Percentiles rank a stretch among this genome's conserved stretches.
These are phyloP conservation scores for Apiospora hydei DNA, from an alignment of 2,329 filamentous ascomycete species.

Conservation along the genomic window DNA sequence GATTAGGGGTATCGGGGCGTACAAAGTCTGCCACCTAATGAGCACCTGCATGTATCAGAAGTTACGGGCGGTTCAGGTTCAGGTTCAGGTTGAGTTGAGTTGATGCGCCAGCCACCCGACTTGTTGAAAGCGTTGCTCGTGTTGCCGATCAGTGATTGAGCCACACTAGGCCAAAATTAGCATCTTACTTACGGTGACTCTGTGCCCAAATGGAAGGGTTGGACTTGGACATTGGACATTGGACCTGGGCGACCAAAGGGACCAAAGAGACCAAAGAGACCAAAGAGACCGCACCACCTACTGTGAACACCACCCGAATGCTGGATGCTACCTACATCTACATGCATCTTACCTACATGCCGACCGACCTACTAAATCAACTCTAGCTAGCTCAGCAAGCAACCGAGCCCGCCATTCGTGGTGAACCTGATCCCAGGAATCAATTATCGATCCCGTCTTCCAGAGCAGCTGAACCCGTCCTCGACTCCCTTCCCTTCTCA, in stretches of 20 bases:
- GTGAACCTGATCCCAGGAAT: slow-evolving; percentile 18
- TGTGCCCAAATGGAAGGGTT: slow-evolving; percentile 10
- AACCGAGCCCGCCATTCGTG: neutral
- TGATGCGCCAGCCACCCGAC: slow-evolving; percentile 19
- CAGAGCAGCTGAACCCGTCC: slow-evolving; percentile 1
- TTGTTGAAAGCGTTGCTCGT: slow-evolving; percentile 10
- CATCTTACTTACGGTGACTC: slow-evolving; percentile 20
- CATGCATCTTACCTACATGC: neutral
- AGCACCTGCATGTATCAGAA: slow-evolving; percentile 11
- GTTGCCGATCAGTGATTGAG: slow-evolving; percentile 17
- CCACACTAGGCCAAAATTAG: slow-evolving; percentile 21
- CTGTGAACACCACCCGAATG: slow-evolving; percentile 11
- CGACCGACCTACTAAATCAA: slow-evolving; percentile 2
- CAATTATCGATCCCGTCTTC: slow-evolving; percentile 7
- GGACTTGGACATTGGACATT: neutral
- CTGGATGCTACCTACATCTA: neutral
- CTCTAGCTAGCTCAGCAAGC: slow-evolving; percentile 19
- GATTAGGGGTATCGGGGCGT: slow-evolving; percentile 5
- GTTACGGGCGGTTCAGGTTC: slow-evolving; percentile 7
- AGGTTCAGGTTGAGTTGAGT: slow-evolving; percentile 1
- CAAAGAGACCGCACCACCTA: neutral
- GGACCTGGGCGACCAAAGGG: too few species aligned
- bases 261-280: neutral
- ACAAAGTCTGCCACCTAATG: neutral
- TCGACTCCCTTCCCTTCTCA: slow-evolving; percentile 3